Conservation (phyloP, 2,329 filamentous ascomycete genomes). For the Colletotrichum euphorbiae region DNA sequence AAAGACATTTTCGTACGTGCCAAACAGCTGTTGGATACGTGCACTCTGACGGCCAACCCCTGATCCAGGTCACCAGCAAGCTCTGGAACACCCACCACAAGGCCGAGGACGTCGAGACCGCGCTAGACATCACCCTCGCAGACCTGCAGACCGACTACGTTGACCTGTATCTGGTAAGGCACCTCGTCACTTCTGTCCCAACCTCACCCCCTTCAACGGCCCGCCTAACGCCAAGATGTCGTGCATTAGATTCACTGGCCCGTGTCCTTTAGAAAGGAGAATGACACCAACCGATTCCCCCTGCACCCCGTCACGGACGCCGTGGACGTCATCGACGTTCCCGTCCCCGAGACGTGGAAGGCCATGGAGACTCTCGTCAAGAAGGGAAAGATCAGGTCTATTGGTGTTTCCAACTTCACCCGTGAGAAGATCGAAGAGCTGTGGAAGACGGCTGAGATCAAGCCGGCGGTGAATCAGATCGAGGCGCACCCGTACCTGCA, state of each 20-base stretch:
- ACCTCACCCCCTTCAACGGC: background rate
- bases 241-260: conserved; percentile 60
- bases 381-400: conserved; percentile 65
- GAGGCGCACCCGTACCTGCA: conserved; percentile 61
- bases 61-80: conserved; percentile 44
- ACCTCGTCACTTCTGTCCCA: background rate
- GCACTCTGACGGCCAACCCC: background rate
- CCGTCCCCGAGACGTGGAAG: conserved; percentile 69
- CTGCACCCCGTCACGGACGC: conserved; percentile 60
- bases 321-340: conserved; percentile 48
- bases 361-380: conserved; percentile 70
- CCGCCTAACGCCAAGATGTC: conserved; percentile 21
- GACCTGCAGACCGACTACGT: conserved; percentile 49
- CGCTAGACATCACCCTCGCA: conserved; percentile 46
- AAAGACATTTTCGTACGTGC: conserved; percentile 58
- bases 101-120: conserved; percentile 45
- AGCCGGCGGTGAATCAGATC: conserved; percentile 64
- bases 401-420: conserved; percentile 71
- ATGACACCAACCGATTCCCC: conserved; percentile 53
- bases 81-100: conserved; percentile 51
- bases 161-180: conserved; percentile 47
- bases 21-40: background rate
- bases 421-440: conserved; percentile 65
- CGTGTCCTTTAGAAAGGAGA: conserved; percentile 58
- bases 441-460: conserved; percentile 57